Conservation (phyloP, 495 filamentous ascomycete genomes). For the Neurospora sp. region DNA sequence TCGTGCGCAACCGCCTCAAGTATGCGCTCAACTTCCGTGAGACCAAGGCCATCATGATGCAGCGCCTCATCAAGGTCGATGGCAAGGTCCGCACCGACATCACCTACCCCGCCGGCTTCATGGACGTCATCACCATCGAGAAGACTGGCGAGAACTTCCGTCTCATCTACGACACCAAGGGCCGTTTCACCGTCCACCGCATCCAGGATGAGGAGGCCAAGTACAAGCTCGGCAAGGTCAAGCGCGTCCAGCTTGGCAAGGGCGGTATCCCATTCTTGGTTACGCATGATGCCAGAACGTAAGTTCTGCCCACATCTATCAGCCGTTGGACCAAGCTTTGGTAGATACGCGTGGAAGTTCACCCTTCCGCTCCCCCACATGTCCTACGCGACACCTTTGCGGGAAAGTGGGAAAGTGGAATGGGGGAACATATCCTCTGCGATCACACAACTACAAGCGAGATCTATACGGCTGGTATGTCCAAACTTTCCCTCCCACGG, state of each 20-base stretch:
- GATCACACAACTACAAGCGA: slow-evolving; percentile 11
- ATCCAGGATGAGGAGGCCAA: slow-evolving; percentile 95
- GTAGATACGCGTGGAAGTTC: slow-evolving; percentile 45
- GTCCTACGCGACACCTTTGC: not conserved
- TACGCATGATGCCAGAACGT: slow-evolving; percentile 99
- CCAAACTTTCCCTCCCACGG: slow-evolving; percentile 8
- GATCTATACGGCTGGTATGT: slow-evolving; percentile 40
- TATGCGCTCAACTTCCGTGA: slow-evolving; percentile 98
- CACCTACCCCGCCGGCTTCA: slow-evolving; percentile 96
- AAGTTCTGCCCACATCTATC: slow-evolving; percentile 90
- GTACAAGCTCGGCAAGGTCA: slow-evolving; percentile 99
- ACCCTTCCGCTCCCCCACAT: slow-evolving; percentile 5
- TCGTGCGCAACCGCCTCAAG: slow-evolving; percentile 98
- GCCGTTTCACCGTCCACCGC: slow-evolving; percentile 98
- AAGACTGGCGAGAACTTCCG: slow-evolving; percentile 99
- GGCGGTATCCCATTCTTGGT: slow-evolving; percentile 99
- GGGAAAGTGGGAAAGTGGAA: not conserved
- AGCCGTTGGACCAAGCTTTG: slow-evolving; percentile 99
- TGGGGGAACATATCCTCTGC: not conserved
- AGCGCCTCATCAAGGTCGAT: slow-evolving; percentile 99
- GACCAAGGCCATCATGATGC: slow-evolving; percentile 96
- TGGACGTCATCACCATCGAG: slow-evolving; percentile 98
- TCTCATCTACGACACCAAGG: slow-evolving; percentile 99
- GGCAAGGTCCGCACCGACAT: slow-evolving; percentile 98
- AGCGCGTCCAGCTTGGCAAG: slow-evolving; percentile 96